Evolutionary conservation across 371 early-diverging fungal genomes (phyloP).

Genomic region (Haplosporangium sp.): DNA sequence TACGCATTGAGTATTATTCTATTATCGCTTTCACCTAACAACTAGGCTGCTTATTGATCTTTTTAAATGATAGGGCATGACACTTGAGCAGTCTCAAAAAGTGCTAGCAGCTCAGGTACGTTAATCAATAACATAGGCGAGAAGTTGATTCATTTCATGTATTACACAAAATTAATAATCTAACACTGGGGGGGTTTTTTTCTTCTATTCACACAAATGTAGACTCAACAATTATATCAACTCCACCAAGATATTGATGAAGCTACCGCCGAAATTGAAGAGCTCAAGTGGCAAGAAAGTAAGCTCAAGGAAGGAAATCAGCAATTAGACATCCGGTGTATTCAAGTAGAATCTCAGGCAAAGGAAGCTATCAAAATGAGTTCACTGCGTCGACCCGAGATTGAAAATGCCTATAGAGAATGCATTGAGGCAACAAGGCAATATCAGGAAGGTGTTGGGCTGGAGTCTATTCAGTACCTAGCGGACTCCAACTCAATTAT

Average conservation of each 20-base stretch:
- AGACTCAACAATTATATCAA: conserved; percentile 47
- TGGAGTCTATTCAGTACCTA: conserved; percentile 40
- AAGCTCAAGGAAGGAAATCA: conserved; percentile 39
- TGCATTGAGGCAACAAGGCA: conserved; percentile 31
- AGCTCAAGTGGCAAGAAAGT: conserved; percentile 53
- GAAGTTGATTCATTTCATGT: neutral
- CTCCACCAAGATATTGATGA: conserved; percentile 50
- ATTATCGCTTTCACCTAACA: neutral
- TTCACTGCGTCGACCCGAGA: conserved; percentile 34
- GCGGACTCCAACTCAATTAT: conserved; percentile 27
- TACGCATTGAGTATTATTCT: neutral
- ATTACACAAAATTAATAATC: neutral
- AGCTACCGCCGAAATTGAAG: conserved; percentile 34
- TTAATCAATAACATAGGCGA: too few relatives aligned
- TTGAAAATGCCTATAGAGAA: conserved; percentile 45
- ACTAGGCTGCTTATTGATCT: neutral
- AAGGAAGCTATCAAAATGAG: conserved; percentile 49
- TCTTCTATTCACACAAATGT: neutral
- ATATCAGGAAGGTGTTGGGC: conserved; percentile 48
- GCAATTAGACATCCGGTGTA: conserved; percentile 16
- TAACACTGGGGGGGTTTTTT: neutral
- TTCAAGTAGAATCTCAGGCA: conserved; percentile 32
- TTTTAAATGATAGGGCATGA: conserved; percentile 39
- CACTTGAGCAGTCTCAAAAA: conserved; percentile 40
- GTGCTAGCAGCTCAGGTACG: conserved; percentile 43